A percentile compares a stretch with the other conserved stretches of the same genome.
phyloP scores from a whole-genome alignment of 306 rosid genomes.

The Pyrus pyrifolia region DNA sequence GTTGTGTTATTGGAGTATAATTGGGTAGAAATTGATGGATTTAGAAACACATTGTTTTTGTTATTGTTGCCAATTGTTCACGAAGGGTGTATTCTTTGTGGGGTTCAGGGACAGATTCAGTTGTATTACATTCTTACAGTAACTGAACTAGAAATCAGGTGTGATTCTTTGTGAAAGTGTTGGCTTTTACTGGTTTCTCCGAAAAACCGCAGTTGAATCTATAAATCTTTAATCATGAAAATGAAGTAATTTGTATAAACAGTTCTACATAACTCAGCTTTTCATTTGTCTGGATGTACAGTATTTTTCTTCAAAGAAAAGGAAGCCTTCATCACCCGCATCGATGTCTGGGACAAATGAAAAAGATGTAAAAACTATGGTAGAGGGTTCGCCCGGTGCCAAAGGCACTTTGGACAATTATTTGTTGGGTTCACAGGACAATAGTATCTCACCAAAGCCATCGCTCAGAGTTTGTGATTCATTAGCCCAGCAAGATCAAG shows the following conservation, averaged over 20 bases:
- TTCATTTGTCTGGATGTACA: slow-evolving; percentile 17
- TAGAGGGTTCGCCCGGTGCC: slow-evolving; percentile 63
- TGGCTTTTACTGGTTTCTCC: background rate
- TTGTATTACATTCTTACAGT: background rate
- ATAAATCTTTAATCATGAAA: background rate
- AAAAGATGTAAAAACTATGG: slow-evolving; percentile 32
- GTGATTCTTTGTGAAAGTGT: background rate
- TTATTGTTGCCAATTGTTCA: background rate
- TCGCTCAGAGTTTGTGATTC: slow-evolving; percentile 1
- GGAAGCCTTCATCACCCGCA: slow-evolving; percentile 57
- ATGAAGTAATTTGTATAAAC: background rate
- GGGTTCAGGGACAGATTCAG: background rate
- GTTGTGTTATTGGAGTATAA: background rate
- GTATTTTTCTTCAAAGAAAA: slow-evolving; percentile 81
- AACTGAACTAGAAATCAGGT: background rate
- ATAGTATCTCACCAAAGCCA: slow-evolving; percentile 10
- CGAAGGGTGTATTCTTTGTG: no score
- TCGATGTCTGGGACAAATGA: slow-evolving; percentile 45
- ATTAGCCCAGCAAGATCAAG: slow-evolving; percentile 22
- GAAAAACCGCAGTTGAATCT: background rate
- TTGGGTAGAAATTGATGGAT: background rate
- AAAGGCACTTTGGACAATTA: slow-evolving; percentile 58
- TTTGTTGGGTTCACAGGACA: slow-evolving; percentile 52
- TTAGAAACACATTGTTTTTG: background rate
- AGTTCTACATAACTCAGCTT: background rate